phyloP scores from a whole-genome alignment of 805 yeast genomes.

The Lipomyces yamadae region DNA sequence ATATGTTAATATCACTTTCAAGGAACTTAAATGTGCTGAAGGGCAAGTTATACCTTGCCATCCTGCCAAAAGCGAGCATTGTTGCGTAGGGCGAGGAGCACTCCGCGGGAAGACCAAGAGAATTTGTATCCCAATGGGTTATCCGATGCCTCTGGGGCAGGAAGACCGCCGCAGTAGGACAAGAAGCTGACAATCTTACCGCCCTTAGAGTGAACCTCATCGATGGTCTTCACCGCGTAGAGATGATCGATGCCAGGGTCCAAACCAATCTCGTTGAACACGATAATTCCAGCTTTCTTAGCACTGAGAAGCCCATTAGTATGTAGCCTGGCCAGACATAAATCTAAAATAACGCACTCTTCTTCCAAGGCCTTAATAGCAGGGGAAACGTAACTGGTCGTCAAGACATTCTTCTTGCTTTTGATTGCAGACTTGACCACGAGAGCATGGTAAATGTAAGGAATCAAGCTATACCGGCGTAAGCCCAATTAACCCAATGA shows the following conservation, averaged over 20 bases:
- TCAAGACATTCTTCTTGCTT: conserved; percentile 77
- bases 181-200: conserved; percentile 94
- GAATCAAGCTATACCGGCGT: conserved; percentile 60
- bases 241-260: conserved; percentile 99
- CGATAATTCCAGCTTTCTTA: conserved; percentile 93
- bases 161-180: conserved; percentile 98
- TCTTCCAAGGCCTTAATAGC: conserved; percentile 36
- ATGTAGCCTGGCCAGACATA: background rate
- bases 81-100: conserved; percentile 91
- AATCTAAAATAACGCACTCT: conserved; percentile 17
- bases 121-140: conserved; percentile 98
- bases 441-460: conserved; percentile 90
- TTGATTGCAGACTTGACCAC: conserved; percentile 95
- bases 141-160: conserved; percentile 97
- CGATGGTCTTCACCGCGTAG: conserved; percentile 97
- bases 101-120: conserved; percentile 99
- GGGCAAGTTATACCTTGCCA: conserved; percentile 57
- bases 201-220: conserved; percentile 87
- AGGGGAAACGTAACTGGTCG: conserved; percentile 90
- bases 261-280: conserved; percentile 97
- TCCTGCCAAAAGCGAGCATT: conserved; percentile 86
- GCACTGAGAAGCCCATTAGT: conserved; percentile 42
- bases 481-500: background rate
- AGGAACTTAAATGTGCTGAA: background rate
- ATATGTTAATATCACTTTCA: background rate